Percentiles rank a stretch among this genome's conserved stretches.
Evolutionary conservation across 1,284 basidiomycete species (phyloP).

Genomic region (Sutorius eximius): DNA sequence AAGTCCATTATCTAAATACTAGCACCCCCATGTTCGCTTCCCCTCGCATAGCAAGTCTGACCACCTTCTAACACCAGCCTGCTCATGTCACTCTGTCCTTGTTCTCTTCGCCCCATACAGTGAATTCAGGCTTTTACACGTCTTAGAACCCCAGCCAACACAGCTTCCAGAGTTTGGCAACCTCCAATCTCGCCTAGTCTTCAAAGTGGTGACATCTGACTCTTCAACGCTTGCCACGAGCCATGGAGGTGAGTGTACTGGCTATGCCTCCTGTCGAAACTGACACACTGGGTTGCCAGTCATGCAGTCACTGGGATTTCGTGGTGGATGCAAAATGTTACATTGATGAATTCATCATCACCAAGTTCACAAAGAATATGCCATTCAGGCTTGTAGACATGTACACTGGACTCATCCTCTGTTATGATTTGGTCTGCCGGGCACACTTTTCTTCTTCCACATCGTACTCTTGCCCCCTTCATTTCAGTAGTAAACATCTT

Average conservation of each 20-base stretch:
- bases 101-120: not conserved
- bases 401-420: slow-evolving; percentile 26
- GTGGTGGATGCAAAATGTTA: slow-evolving; percentile 9
- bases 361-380: slow-evolving; percentile 22
- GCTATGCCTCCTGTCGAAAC: not conserved
- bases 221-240: not conserved
- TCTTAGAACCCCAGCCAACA: not conserved
- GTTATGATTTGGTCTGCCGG: no score
- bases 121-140: not conserved
- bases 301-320: slow-evolving; percentile 6
- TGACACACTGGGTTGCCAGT: not conserved
- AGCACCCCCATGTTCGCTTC: no score
- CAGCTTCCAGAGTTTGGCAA: not conserved
- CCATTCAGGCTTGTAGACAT: slow-evolving; percentile 27
- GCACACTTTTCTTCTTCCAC: no score
- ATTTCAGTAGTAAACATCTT: no score
- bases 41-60: not conserved
- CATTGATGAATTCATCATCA: slow-evolving; percentile 15
- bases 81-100: not conserved
- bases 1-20: not conserved
- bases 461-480: no score
- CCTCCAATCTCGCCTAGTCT: not conserved
- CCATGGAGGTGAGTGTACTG: slow-evolving; percentile 2
- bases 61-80: no score
- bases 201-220: not conserved